Percentiles rank a stretch among this genome's conserved stretches.
Conservation (phyloP, 192 early-diverging fungal species). For the Radiomyces spectabilis region DNA sequence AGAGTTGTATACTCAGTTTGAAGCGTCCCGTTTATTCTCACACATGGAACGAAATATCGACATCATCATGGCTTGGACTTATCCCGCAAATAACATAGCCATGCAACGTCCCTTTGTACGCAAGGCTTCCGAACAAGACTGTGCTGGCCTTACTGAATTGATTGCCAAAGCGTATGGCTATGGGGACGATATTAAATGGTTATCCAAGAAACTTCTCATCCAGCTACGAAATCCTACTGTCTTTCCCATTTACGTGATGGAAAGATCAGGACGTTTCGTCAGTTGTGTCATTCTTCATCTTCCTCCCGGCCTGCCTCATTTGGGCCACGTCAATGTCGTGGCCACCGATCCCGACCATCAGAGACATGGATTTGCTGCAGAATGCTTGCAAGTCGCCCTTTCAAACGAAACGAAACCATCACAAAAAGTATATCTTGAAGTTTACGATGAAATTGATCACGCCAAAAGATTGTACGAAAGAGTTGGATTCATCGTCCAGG, state of each 20-base stretch:
- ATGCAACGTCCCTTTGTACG: too few species aligned
- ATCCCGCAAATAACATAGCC: neutral
- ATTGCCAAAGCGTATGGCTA: neutral
- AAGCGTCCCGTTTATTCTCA: neutral
- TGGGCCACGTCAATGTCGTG: neutral
- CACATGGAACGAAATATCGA: neutral
- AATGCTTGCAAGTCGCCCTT: neutral
- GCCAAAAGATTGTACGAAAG: neutral
- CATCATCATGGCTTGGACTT: slow-evolving; percentile 2
- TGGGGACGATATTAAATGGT: neutral
- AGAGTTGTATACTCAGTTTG: neutral
- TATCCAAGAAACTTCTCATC: neutral
- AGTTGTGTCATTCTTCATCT: neutral
- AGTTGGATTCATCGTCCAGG: neutral
- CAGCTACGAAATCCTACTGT: neutral
- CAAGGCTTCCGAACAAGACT: neutral
- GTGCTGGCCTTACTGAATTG: neutral
- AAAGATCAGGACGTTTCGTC: neutral
- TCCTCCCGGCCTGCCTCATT: neutral
- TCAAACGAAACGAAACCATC: neutral
- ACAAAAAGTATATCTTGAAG: neutral
- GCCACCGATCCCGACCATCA: neutral
- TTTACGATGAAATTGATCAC: slow-evolving; percentile 1
- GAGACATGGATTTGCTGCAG: neutral
- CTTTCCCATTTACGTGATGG: neutral